Conservation (phyloP, 2,329 filamentous ascomycete genomes). For the Sclerotinia subarctica region DNA sequence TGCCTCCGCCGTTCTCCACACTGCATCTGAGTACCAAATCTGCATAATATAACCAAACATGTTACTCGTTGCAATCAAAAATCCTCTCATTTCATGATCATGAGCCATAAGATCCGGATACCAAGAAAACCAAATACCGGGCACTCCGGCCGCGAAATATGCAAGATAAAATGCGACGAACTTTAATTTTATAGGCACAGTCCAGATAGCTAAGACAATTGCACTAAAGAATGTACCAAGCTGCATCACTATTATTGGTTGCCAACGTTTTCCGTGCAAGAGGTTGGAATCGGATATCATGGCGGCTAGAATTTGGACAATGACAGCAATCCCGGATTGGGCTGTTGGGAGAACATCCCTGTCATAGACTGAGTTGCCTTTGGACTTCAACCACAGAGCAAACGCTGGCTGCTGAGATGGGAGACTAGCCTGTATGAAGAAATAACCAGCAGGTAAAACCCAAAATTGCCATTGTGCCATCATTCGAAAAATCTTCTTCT, state of each 20-base stretch:
- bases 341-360: constrained; percentile 32
- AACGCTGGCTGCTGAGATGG: constrained; percentile 28
- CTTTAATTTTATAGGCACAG: constrained; percentile 18
- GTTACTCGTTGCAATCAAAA: constrained; percentile 30
- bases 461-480: constrained; percentile 33
- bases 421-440: constrained; percentile 29
- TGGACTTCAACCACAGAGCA: constrained; percentile 30
- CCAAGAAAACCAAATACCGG: constrained; percentile 26
- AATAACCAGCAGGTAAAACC: constrained; percentile 32
- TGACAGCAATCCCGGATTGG: constrained; percentile 25
- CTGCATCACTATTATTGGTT: constrained; percentile 32
- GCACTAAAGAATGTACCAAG: constrained; percentile 31
- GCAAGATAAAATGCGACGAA: constrained; percentile 24
- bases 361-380: constrained; percentile 24
- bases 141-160: constrained; percentile 23
- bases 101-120: constrained; percentile 27
- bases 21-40: constrained; percentile 31
- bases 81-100: constrained; percentile 30
- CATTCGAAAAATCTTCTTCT: constrained; percentile 31
- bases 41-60: constrained; percentile 30
- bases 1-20: constrained; percentile 31
- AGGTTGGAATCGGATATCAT: constrained; percentile 33
- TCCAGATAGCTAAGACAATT: constrained; percentile 30
- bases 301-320: constrained; percentile 29
- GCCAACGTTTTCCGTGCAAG: constrained; percentile 30